A percentile compares a stretch with the other conserved stretches of the same genome.
Conservation (phyloP, 148 eudicot species). For the Pouteria glomerata region DNA sequence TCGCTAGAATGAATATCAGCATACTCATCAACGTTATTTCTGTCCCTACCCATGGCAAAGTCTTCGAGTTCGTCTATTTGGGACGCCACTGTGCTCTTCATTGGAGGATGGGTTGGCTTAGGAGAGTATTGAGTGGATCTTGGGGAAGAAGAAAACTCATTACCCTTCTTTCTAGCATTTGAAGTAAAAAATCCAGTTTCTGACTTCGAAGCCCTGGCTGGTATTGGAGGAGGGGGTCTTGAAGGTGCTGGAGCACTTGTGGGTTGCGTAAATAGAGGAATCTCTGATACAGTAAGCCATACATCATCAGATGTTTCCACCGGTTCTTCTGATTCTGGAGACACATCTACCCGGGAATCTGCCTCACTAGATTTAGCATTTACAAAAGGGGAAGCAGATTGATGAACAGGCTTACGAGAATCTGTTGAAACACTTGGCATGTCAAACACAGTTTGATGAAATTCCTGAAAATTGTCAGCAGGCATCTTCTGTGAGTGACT, state of each 20-base stretch:
- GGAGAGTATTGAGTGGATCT: constrained; percentile 37
- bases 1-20: constrained; percentile 44
- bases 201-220: constrained; percentile 48
- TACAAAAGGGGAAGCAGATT: constrained; percentile 46
- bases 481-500: constrained; percentile 44
- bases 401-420: constrained; percentile 43
- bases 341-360: constrained; percentile 32
- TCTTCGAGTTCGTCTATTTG: constrained; percentile 80
- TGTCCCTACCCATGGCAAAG: constrained; percentile 58
- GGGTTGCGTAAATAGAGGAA: constrained; percentile 90
- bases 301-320: constrained; percentile 52
- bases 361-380: constrained; percentile 29
- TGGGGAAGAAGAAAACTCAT: constrained; percentile 48
- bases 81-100: constrained; percentile 39
- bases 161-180: constrained; percentile 43
- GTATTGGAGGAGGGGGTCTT: constrained; percentile 91
- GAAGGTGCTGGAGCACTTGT: constrained; percentile 94
- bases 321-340: constrained; percentile 47
- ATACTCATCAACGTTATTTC: constrained; percentile 36
- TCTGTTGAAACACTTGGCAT: constrained; percentile 55
- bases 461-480: constrained; percentile 48
- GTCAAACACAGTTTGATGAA: constrained; percentile 55
- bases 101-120: constrained; percentile 35
- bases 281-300: constrained; percentile 91
- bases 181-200: constrained; percentile 47